Evolutionary conservation across 2,329 filamentous ascomycete genomes (phyloP).

Genomic region (Bimuria novae-zelandiae): DNA sequence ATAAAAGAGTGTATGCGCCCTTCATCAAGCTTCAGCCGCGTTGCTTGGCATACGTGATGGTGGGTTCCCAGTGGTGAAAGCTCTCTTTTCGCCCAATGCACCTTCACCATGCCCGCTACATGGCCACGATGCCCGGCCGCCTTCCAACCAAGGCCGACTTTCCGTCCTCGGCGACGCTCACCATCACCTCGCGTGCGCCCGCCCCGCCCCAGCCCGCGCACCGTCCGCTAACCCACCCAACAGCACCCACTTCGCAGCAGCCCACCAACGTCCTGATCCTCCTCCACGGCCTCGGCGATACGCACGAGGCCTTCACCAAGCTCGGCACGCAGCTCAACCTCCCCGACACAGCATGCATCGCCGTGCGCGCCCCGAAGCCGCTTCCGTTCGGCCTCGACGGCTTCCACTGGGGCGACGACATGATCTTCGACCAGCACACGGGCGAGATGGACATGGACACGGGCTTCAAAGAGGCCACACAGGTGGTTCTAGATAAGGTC

Average conservation of each 20-base stretch:
- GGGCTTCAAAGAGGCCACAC: conserved; percentile 53
- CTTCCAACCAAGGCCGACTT: conserved; percentile 52
- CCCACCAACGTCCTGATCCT: conserved; percentile 78
- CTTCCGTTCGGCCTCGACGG: conserved; percentile 71
- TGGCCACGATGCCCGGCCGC: conserved; percentile 46
- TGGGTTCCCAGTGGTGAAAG: conserved; percentile 13
- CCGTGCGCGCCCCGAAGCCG: conserved; percentile 71
- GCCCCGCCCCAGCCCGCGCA: neutral
- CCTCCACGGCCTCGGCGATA: conserved; percentile 84
- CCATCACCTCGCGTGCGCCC: conserved; percentile 52
- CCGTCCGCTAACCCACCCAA: conserved; percentile 25
- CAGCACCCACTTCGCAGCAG: conserved; percentile 57
- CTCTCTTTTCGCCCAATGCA: conserved; percentile 14
- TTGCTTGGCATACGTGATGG: conserved; percentile 22
- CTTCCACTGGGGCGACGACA: conserved; percentile 66
- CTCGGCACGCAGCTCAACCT: conserved; percentile 73
- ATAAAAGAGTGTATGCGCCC: too few species aligned
- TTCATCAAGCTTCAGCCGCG: conserved; percentile 3
- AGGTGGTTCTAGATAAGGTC: conserved; percentile 51
- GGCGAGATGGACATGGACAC: conserved; percentile 60
- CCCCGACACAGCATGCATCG: conserved; percentile 76
- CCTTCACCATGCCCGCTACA: neutral
- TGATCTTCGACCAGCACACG: conserved; percentile 58
- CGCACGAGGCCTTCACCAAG: conserved; percentile 67
- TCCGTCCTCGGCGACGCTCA: conserved; percentile 45